Base-by-base conservation (phyloP, 2,329 filamentous ascomycete genomes). In the Albophoma yamanashiensis region DNA sequence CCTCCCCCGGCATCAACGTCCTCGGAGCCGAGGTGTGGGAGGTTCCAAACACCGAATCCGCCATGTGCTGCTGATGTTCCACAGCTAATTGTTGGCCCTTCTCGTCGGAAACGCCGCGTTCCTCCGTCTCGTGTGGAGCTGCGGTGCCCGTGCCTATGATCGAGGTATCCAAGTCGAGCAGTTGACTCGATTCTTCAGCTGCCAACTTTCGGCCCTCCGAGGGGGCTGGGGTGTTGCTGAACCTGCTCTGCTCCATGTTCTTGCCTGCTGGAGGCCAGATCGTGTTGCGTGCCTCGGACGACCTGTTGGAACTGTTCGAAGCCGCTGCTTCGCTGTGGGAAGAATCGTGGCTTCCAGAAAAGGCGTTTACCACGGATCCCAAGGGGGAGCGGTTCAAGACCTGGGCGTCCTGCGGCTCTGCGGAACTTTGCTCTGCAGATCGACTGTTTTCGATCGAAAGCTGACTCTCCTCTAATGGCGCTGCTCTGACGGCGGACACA, bases 351-450 rank as follows among this genome's bases (percentile, higher is more conserved):
- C 63, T 66, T 9, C 62, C 59, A 27, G 52, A 60, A 22, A 65
- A 60, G 20, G 59, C 61, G 38, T 62, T 62, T 7, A 59, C 52
- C 36, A 59, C 63, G 22, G 60, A 59, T 12, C 64, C 59, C 12
- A 67, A 67, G 1, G 50, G 38, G 22, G 55, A n/a, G 3, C 50
- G 58, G 38, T 53, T 56, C 20, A 67, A 45, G n/a, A 68, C 55
- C 56, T 72, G 71, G 47, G 70, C 68, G 59, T 67, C 70, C 61
- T 69, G 71, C 47, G 64, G 67, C 55, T 64, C 65, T 40, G 61
- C 55, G 22, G 14, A 11, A 56, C 22, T 34, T 31, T 34, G 53
- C 14, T 45, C 39, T n/a, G 20, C 52, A 7, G 31, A 38, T 34
- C 22, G 17, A 12, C 4, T 5, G 20, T 25, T 57, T 34, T 31